Evolutionary conservation across 805 yeast species (phyloP).

Genomic region (Candida awuae): DNA sequence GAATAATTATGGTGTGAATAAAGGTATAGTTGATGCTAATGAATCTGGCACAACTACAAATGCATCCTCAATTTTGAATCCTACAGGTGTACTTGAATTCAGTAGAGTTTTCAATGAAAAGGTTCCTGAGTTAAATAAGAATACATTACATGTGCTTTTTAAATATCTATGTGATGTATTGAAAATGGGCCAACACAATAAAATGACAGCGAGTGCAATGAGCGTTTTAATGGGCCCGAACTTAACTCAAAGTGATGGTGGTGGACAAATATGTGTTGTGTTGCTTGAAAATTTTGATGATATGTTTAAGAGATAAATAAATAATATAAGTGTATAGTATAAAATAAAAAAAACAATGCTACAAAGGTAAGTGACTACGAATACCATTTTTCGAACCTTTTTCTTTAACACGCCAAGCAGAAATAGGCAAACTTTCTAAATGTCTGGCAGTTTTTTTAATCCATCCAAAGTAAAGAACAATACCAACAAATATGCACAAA

Average conservation of each 20-base stretch:
- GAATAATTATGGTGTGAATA: slow-evolving; percentile 5
- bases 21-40: slow-evolving; percentile 19
- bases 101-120: slow-evolving; percentile 28
- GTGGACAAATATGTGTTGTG: slow-evolving; percentile 26
- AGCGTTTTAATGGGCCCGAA: slow-evolving; percentile 32
- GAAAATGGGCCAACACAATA: slow-evolving; percentile 52
- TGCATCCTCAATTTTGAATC: no score
- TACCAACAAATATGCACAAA: slow-evolving; percentile 62
- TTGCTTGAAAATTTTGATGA: slow-evolving; percentile 24
- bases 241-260: slow-evolving; percentile 28
- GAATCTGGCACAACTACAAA: slow-evolving; percentile 2
- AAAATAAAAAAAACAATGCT: neutral
- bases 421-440: slow-evolving; percentile 64
- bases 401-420: slow-evolving; percentile 61
- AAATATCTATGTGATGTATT: slow-evolving; percentile 59
- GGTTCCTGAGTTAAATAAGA: slow-evolving; percentile 49
- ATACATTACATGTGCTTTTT: slow-evolving; percentile 58
- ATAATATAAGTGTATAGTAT: neutral
- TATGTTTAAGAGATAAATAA: slow-evolving; percentile 17
- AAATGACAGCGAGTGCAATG: slow-evolving; percentile 75
- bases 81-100: slow-evolving; percentile 9
- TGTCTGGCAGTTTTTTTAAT: slow-evolving; percentile 52
- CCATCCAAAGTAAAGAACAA: slow-evolving; percentile 55
- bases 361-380: slow-evolving; percentile 10
- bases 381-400: slow-evolving; percentile 7